Percentiles rank a stretch among this genome's conserved stretches.
Conservation (phyloP, 257 asterid genomes). For the Knoxia roxburghii region DNA sequence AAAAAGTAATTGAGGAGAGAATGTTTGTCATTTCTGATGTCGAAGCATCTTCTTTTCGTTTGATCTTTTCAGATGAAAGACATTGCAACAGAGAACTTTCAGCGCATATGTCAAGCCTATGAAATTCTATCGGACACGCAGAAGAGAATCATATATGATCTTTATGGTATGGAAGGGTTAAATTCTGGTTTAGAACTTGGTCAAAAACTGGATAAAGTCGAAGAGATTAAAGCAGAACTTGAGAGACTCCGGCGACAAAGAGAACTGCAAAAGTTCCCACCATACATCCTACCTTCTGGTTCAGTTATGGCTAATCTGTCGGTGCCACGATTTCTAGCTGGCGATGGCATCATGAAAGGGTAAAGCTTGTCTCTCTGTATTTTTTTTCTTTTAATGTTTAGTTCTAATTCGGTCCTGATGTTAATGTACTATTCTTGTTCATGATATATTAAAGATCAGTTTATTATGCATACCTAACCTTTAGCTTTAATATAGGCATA, state of each 20-base stretch:
- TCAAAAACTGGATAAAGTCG: slow-evolving; percentile 61
- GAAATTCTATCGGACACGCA: slow-evolving; percentile 79
- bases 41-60: not conserved
- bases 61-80: slow-evolving; percentile 74
- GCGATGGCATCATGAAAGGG: slow-evolving; percentile 97
- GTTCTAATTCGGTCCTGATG: not conserved
- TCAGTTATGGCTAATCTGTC: slow-evolving; percentile 75
- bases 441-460: not conserved
- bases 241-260: slow-evolving; percentile 67
- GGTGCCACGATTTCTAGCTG: slow-evolving; percentile 61
- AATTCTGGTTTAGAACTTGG: slow-evolving; percentile 95
- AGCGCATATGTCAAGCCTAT: slow-evolving; percentile 93
- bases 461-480: not conserved
- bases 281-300: slow-evolving; percentile 71
- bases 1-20: not conserved
- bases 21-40: not conserved
- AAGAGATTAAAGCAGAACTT: slow-evolving; percentile 91
- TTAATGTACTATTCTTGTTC: not conserved
- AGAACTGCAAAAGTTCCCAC: slow-evolving; percentile 58
- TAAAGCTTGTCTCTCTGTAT: slow-evolving; percentile 26
- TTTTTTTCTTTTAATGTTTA: slow-evolving; percentile 17
- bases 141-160: slow-evolving; percentile 76
- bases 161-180: slow-evolving; percentile 96
- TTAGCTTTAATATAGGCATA: not conserved
- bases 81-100: slow-evolving; percentile 93